phyloP scores from a whole-genome alignment of 2,329 filamentous ascomycete species.

The Dactylellina cionopaga region DNA sequence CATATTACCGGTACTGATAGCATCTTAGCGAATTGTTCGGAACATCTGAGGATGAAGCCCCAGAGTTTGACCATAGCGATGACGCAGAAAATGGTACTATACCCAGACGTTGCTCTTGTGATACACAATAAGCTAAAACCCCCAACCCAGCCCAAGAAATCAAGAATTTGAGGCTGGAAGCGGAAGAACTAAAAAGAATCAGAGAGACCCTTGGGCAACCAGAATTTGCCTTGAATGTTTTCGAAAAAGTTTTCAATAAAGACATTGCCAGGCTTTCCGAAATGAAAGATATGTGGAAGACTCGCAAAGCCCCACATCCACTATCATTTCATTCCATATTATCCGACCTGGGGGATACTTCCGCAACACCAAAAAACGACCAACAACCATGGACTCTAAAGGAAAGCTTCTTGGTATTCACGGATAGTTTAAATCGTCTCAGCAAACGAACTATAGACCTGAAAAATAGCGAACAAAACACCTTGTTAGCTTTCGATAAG shows the following conservation, averaged over 20 bases:
- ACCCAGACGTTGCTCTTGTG: not conserved
- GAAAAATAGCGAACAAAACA: constrained; percentile 66
- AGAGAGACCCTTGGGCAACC: constrained; percentile 80
- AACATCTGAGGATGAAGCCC: constrained; percentile 83
- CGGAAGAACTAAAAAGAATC: constrained; percentile 83
- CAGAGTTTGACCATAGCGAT: constrained; percentile 79
- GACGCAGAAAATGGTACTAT: constrained; percentile 78
- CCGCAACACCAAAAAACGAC: constrained; percentile 66
- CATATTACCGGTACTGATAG: constrained; percentile 55
- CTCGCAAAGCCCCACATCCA: constrained; percentile 72
- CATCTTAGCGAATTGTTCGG: constrained; percentile 82
- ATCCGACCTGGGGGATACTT: not conserved
- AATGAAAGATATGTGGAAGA: constrained; percentile 98
- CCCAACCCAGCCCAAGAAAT: constrained; percentile 75
- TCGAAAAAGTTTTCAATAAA: constrained; percentile 89
- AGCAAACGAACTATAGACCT: constrained; percentile 76
- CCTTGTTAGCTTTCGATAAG: constrained; percentile 85
- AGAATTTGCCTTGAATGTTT: constrained; percentile 80
- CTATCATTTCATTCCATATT: constrained; percentile 13
- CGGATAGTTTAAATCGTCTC: constrained; percentile 78
- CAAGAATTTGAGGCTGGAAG: constrained; percentile 83
- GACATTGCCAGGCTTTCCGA: constrained; percentile 84
- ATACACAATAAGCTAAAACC: constrained; percentile 4
- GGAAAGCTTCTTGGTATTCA: constrained; percentile 87
- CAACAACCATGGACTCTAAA: constrained; percentile 82